Conservation (phyloP, 1,139 yeast genomes). For the Tardiomyces depauwii region DNA sequence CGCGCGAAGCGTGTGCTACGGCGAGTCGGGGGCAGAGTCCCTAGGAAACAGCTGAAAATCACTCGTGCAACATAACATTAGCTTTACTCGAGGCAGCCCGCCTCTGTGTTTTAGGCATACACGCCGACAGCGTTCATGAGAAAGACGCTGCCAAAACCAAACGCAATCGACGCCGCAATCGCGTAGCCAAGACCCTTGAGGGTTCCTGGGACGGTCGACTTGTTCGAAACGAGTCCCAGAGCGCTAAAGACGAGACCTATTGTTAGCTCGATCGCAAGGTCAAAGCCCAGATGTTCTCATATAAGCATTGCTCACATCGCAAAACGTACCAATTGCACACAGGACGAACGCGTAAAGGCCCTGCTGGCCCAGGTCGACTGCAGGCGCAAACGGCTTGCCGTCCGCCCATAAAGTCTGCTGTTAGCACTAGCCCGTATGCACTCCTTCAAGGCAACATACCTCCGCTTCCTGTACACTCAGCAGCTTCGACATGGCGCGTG, state of each 20-base stretch:
- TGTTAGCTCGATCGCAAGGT: too few species aligned
- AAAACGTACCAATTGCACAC: conserved; percentile 2
- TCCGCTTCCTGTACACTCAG: background rate
- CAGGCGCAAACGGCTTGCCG: conserved; percentile 1
- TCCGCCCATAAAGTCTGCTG: conserved; percentile 1
- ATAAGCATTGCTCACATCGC: too few species aligned
- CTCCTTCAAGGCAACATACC: background rate
- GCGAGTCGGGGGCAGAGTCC: too few species aligned
- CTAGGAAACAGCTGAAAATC: too few species aligned
- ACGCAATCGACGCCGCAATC: conserved; percentile 21
- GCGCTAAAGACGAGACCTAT: conserved; percentile 12
- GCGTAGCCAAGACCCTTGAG: conserved; percentile 14
- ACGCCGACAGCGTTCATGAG: conserved; percentile 30
- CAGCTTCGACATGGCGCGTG: background rate
- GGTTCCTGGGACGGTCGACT: conserved; percentile 13
- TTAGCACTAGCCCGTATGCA: background rate
- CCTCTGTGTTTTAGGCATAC: conserved; percentile 19
- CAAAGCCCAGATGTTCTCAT: too few species aligned
- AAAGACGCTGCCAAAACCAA: conserved; percentile 29
- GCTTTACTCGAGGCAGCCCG: too few species aligned
- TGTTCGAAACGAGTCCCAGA: conserved; percentile 15
- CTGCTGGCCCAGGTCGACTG: background rate
- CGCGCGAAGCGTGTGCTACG: too few species aligned
- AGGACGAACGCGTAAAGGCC: background rate
- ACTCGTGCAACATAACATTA: background rate